Base-by-base conservation (phyloP, 108 stramenopile species). In the Cyclotella cryptica region DNA sequence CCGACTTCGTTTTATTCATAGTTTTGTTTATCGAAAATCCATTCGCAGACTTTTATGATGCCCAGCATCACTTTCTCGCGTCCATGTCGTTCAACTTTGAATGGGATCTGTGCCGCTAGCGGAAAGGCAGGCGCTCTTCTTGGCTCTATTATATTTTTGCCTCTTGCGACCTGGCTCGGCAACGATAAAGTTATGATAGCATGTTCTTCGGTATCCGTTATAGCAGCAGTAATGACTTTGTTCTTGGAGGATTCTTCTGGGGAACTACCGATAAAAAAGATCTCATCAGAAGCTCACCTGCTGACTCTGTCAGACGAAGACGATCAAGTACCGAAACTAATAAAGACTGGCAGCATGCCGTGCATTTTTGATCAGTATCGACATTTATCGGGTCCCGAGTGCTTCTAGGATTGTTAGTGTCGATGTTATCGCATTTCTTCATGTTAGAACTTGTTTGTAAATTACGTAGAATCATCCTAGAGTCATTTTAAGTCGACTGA, bases 91-190 rank as follows among this genome's bases (percentile, higher is more conserved):
- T 87, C 90, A 7, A 94, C 95, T n/a, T 77, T 92, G 57, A 96
- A 96, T 83, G 95, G 95, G 19, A 74, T 94, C 1, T 86, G 90
- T 72, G 95, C 95, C 11, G 95, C 95, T 13, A 58, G 70, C 35
- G 95, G 95, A 0, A 96, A 96, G 71, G n/a, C 86, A 0, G 95
- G 95, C 17, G 95, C 95, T 11, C 53, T 88, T 17, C 57, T 88
- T 22, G 89, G 89, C 28, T 69, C 84, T 26, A 60, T 64, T 13
- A 24, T 88, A 10, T 90, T 90, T 66, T 72, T 79, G 18, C 80
- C 86, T 39, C 46, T 83, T 21, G 69, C 86, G 7, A 57, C 74
- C 13, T 49, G 51, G 66, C 60, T 87, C 24, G 89, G 89, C 15
- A 65, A 85, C 28, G 80, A 57, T 40, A 55, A 75, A 29, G 84